A percentile compares a stretch with the other conserved stretches of the same genome.
Evolutionary conservation across 345 rosid genomes (phyloP).

Genomic region (Schrenkiella parvula): DNA sequence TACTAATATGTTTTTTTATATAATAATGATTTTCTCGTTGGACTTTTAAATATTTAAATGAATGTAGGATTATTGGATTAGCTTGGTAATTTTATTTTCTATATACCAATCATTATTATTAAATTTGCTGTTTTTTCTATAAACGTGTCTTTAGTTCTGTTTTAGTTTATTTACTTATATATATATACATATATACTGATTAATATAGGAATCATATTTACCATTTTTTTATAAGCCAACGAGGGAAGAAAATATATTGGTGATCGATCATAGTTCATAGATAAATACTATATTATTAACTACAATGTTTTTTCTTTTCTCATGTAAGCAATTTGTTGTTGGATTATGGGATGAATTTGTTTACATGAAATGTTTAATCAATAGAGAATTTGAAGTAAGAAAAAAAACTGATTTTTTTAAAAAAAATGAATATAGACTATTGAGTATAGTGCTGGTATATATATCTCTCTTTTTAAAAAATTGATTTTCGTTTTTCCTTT

Average conservation of each 20-base stretch:
- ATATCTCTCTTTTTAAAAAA: background rate
- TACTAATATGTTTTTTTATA: background rate
- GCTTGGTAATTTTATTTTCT: background rate
- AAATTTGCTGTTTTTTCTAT: background rate
- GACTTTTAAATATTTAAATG: background rate
- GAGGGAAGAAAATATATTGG: background rate
- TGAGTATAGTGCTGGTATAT: background rate
- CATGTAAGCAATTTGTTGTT: background rate
- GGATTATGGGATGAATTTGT: background rate
- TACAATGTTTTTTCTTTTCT: no score
- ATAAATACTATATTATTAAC: background rate
- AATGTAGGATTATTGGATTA: conserved; percentile 2
- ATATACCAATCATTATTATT: background rate
- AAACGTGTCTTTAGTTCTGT: background rate
- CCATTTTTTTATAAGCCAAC: background rate
- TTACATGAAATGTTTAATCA: background rate
- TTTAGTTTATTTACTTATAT: background rate
- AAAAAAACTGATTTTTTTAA: background rate
- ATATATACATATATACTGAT: background rate
- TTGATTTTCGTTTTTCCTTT: background rate
- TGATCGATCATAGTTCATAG: background rate
- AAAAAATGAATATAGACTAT: background rate
- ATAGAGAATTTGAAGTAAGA: background rate
- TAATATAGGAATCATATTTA: background rate
- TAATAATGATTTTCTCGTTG: background rate